Evolutionary conservation across 495 filamentous ascomycete genomes (phyloP), one percentile per base, ranked within the genome.

Genomic region (Neurospora sp.): DNA sequence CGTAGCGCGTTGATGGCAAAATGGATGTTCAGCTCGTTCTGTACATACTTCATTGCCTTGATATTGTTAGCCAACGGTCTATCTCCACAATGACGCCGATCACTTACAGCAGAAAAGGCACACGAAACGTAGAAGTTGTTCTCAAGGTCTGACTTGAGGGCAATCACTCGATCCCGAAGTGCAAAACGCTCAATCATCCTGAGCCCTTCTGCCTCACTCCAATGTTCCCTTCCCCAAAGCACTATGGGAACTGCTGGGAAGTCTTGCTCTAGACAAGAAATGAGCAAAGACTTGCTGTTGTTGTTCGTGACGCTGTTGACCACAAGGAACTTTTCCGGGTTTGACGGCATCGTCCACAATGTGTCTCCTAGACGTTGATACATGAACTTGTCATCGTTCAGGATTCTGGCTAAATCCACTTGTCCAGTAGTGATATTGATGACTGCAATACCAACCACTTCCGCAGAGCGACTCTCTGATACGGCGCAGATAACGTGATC

Each of bases 111-210:
- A 72, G 93, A 90, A 77, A 97, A 91, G 76, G 93, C 94, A 80
- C 93, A 97, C 1, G 91, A 90, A 35, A 93, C 93, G 82, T 95
- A 98, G 81, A 93, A 98, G 74, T 97, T 96, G 27, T 90, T 90
- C 44, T 89, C 89, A 41, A 97, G 87, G 17, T 90, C 89, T 39
- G 92, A 85, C 75, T 91, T 93, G 77, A 97, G 88, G 10, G 92
- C 88, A 73, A 94, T 90, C 4, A 92, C 83, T 77, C 97, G 91
- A 71, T 93, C 88, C 9, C 84, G 81, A 78, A 96, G 92, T 3
- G 93, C 92, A 39, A 97, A 83, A 16, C 88, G 85, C 70, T 95
- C 88, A 70, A 98, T 90, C 78, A 92, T 92, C 37, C 92, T 92
- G 61, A 94, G 84, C 2, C 93, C 93, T 3, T 86, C 83, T 12